Evolutionary conservation across 2,329 filamentous ascomycete species (phyloP).

Genomic region (Byssochlamys sp.): DNA sequence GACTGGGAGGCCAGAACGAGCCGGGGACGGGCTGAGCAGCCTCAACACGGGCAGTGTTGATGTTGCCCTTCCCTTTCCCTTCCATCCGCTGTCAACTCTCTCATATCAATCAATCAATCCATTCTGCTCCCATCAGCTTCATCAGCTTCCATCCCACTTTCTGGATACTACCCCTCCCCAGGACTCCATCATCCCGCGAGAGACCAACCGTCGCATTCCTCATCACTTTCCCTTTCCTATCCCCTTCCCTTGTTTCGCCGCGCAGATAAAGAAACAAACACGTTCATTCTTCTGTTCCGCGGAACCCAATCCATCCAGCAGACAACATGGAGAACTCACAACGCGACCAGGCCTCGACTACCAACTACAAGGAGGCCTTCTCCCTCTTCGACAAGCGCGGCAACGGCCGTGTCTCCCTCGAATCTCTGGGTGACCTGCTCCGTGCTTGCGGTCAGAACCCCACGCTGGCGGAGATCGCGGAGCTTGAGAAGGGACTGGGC

Average conservation of each 20-base stretch:
- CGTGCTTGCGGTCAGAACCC: slow-evolving; percentile 97
- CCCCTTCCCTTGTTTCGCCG: background rate
- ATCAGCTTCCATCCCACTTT: background rate
- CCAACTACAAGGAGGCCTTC: slow-evolving; percentile 99
- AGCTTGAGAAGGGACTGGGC: slow-evolving; percentile 82
- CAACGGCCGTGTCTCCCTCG: slow-evolving; percentile 78
- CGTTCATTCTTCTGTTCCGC: background rate
- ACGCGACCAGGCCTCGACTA: slow-evolving; percentile 52
- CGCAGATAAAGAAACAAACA: background rate
- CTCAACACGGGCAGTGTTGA: slow-evolving; percentile 4
- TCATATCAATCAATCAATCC: slow-evolving; percentile 2
- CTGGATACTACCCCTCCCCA: background rate
- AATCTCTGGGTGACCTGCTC: slow-evolving; percentile 83
- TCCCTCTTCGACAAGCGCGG: slow-evolving; percentile 99
- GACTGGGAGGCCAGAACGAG: background rate
- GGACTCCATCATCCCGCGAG: background rate
- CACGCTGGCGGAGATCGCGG: slow-evolving; percentile 81
- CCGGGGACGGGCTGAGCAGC: background rate
- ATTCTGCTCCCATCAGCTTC: background rate
- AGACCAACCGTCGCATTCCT: background rate
- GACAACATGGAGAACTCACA: slow-evolving; percentile 9
- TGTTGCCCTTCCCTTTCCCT: background rate
- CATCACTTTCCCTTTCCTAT: slow-evolving; percentile 1
- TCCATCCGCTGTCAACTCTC: background rate
- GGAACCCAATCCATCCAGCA: slow-evolving; percentile 18